Evolutionary conservation across 495 filamentous ascomycete genomes (phyloP).

Genomic region (Penicillium cinerascens): DNA sequence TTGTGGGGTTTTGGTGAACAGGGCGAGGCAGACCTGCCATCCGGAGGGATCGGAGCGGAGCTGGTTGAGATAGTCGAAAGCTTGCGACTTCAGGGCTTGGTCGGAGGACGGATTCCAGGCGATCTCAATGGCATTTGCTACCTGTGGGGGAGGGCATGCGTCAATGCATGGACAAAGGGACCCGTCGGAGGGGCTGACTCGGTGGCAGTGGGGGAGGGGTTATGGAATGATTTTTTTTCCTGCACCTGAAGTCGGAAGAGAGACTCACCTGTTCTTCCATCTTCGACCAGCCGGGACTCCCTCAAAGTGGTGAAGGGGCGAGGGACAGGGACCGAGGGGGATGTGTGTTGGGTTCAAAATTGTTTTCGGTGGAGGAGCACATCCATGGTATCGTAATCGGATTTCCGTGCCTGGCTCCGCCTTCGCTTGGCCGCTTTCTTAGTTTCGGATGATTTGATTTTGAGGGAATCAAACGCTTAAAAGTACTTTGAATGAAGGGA

Average conservation of each 20-base stretch:
- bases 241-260: background rate
- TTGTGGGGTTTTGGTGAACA: constrained; percentile 81
- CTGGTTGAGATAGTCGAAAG: constrained; percentile 82
- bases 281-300: constrained; percentile 43
- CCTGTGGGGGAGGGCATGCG: constrained; percentile 44
- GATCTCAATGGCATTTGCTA: constrained; percentile 90
- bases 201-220: constrained; percentile 21
- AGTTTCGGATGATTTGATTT: background rate
- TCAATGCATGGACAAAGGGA: constrained; percentile 9
- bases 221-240: constrained; percentile 15
- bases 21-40: constrained; percentile 79
- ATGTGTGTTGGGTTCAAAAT: constrained; percentile 29
- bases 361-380: constrained; percentile 30
- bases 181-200: constrained; percentile 17
- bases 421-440: constrained; percentile 13
- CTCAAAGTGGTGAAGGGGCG: constrained; percentile 25
- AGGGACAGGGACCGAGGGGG: constrained; percentile 12
- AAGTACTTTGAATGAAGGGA: background rate
- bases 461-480: background rate
- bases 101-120: constrained; percentile 74
- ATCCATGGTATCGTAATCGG: constrained; percentile 27
- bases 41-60: constrained; percentile 72
- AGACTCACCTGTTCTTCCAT: constrained; percentile 51
- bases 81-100: constrained; percentile 73
- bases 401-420: constrained; percentile 27